phyloP scores from a whole-genome alignment of 1,139 yeast genomes.

The Nakaseomyces sp. region DNA sequence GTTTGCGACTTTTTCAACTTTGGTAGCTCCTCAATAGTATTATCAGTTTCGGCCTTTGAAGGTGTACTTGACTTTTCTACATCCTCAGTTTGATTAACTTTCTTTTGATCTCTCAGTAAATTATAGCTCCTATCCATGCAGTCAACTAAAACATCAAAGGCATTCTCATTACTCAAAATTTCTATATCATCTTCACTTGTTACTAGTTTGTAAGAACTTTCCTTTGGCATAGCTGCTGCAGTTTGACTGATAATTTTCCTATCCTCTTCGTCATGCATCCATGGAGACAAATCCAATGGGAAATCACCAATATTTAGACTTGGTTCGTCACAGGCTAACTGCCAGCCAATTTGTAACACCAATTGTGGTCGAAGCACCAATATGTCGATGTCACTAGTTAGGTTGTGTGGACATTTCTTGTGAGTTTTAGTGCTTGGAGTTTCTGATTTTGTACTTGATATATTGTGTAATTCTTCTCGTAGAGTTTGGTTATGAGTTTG shows the following conservation, averaged over 20 bases:
- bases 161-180: conserved; percentile 13
- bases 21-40: not conserved
- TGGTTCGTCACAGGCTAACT: conserved; percentile 30
- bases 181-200: conserved; percentile 13
- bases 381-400: conserved; percentile 20
- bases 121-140: conserved; percentile 20
- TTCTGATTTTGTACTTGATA: not conserved
- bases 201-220: conserved; percentile 12
- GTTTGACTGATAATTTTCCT: conserved; percentile 1
- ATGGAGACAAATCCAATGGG: conserved; percentile 20
- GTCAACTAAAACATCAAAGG: conserved; percentile 16
- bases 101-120: conserved; percentile 5
- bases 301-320: conserved; percentile 26
- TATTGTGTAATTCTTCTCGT: not conserved
- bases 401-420: conserved; percentile 1
- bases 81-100: conserved; percentile 2
- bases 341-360: conserved; percentile 23
- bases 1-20: conserved; percentile 7
- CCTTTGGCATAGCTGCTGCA: conserved; percentile 2
- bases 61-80: not conserved
- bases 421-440: conserved; percentile 8
- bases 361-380: conserved; percentile 21
- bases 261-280: conserved; percentile 12
- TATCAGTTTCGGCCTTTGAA: not conserved
- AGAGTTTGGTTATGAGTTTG: not conserved